Conservation (phyloP, 2,329 filamentous ascomycete species). For the Coniella lustricola region DNA sequence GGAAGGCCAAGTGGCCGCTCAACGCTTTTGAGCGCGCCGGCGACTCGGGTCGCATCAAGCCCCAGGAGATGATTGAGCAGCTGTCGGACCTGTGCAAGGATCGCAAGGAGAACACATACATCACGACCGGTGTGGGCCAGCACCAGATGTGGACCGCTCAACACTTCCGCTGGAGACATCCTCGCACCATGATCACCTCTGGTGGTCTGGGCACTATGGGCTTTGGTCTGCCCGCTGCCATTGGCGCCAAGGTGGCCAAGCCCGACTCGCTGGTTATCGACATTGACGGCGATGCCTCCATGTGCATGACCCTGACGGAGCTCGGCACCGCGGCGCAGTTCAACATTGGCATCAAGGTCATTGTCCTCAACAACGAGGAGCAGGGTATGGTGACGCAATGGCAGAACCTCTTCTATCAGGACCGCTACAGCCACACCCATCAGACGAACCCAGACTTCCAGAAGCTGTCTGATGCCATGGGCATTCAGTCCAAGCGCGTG, state of each 20-base stretch:
- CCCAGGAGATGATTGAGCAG: slow-evolving; percentile 85
- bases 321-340: slow-evolving; percentile 90
- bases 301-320: slow-evolving; percentile 97
- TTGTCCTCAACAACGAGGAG: slow-evolving; percentile 93
- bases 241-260: slow-evolving; percentile 81
- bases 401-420: slow-evolving; percentile 96
- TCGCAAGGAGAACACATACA: slow-evolving; percentile 77
- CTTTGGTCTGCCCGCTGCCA: slow-evolving; percentile 87
- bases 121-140: slow-evolving; percentile 90
- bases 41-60: slow-evolving; percentile 77
- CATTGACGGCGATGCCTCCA: slow-evolving; percentile 97
- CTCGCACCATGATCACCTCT: slow-evolving; percentile 91
- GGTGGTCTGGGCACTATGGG: slow-evolving; percentile 96
- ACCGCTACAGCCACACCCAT: slow-evolving; percentile 87
- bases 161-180: slow-evolving; percentile 90
- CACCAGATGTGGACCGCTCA: slow-evolving; percentile 99
- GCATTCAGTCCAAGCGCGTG: slow-evolving; percentile 66
- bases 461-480: slow-evolving; percentile 88
- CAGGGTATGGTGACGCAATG: slow-evolving; percentile 99
- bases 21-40: slow-evolving; percentile 72
- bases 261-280: slow-evolving; percentile 82
- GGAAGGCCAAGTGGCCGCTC: slow-evolving; percentile 89
- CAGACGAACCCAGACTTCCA: slow-evolving; percentile 95
- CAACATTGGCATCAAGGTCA: slow-evolving; percentile 92
- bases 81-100: slow-evolving; percentile 76